Percentiles rank a stretch among this genome's conserved stretches.
phyloP scores from a whole-genome alignment of 2,329 filamentous ascomycete species.

The Arthrinium phaeospermum region DNA sequence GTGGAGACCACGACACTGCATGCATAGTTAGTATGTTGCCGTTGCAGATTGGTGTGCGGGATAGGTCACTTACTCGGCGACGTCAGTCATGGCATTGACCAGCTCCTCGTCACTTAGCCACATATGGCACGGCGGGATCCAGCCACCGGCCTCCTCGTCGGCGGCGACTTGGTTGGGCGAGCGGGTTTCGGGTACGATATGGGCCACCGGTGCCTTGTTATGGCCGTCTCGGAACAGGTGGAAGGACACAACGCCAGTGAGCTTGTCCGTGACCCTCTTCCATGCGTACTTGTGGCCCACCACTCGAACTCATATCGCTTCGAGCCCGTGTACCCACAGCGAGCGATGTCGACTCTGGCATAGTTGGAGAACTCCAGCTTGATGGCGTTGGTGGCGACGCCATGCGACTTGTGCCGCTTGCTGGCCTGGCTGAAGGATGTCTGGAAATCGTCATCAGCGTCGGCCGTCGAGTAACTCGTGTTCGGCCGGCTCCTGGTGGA shows the following conservation, averaged over 20 bases:
- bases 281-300: conserved; percentile 86
- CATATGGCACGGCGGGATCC: conserved; percentile 89
- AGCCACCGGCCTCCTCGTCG: conserved; percentile 81
- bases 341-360: conserved; percentile 83
- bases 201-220: conserved; percentile 71
- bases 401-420: conserved; percentile 39
- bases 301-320: conserved; percentile 93
- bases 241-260: conserved; percentile 74
- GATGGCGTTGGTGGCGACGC: conserved; percentile 74
- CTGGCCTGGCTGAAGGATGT: conserved; percentile 29
- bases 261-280: conserved; percentile 75
- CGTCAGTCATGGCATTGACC: conserved; percentile 73
- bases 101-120: conserved; percentile 81
- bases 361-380: conserved; percentile 98
- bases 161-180: conserved; percentile 72
- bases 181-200: conserved; percentile 82
- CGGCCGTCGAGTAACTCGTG: conserved; percentile 41
- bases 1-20: conserved; percentile 83
- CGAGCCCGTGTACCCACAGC: conserved; percentile 66
- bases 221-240: conserved; percentile 74
- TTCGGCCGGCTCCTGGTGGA: conserved; percentile 39
- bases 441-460: conserved; percentile 39
- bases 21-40: conserved; percentile 32
- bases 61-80: conserved; percentile 75
- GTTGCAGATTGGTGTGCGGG: conserved; percentile 22